Conservation (phyloP, 306 rosid genomes). For the Purshia tridentata region DNA sequence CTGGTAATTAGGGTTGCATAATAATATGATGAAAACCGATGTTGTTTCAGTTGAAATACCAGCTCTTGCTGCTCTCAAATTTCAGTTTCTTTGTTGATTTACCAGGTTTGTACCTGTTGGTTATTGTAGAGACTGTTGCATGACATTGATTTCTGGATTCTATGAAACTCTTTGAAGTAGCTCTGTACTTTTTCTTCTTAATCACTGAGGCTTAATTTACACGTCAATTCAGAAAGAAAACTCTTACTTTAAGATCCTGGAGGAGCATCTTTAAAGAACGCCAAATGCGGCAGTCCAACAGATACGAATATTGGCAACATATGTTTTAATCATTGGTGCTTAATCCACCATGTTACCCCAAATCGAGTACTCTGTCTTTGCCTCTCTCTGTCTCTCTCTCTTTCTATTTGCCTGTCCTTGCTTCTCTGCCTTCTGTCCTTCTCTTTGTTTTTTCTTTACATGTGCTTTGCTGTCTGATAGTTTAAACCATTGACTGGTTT, state of each 20-base stretch:
- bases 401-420: no score
- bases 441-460: no score
- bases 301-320: neutral
- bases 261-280: neutral
- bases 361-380: no score
- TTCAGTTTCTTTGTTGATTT: neutral
- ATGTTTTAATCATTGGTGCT: neutral
- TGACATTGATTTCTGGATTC: neutral
- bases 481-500: no score
- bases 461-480: no score
- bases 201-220: no score
- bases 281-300: neutral
- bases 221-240: neutral
- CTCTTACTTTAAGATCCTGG: neutral
- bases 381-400: no score
- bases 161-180: neutral
- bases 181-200: neutral
- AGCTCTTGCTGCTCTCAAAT: neutral
- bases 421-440: no score
- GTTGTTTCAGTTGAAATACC: neutral
- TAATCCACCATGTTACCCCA: no score
- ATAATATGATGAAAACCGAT: neutral
- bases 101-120: neutral
- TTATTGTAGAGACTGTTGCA: neutral
- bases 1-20: neutral